Evolutionary conservation across 768 basidiomycete species (phyloP).

Genomic region (Chiua virens): DNA sequence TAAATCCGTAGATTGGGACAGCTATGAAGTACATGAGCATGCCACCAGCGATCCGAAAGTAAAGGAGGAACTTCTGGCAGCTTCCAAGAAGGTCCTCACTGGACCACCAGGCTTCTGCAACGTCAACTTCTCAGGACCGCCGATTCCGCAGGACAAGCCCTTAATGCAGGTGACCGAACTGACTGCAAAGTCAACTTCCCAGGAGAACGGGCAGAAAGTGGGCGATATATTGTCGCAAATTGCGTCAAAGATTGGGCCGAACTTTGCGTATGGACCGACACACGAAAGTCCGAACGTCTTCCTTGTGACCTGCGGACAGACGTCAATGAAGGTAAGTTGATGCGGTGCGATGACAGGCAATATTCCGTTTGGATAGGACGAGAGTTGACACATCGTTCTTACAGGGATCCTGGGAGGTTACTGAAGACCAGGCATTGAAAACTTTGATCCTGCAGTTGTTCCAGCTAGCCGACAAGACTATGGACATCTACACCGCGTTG

Average conservation of each 20-base stretch:
- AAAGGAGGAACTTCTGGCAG: neutral
- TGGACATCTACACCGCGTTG: too few relatives aligned
- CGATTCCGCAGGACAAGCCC: neutral
- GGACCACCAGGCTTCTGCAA: constrained; percentile 3
- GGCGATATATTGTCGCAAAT: constrained; percentile 9
- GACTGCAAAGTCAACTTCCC: constrained; percentile 15
- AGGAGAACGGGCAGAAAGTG: constrained; percentile 17
- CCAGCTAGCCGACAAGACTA: too few relatives aligned
- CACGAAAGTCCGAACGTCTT: constrained; percentile 23
- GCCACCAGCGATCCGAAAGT: neutral
- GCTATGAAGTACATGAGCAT: constrained; percentile 5
- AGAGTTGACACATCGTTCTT: too few relatives aligned
- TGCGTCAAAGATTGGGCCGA: constrained; percentile 6
- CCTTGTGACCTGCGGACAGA: constrained; percentile 21
- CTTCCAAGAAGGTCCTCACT: constrained; percentile 3
- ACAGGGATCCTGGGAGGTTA: constrained; percentile 17
- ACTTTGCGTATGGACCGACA: constrained; percentile 20
- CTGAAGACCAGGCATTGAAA: constrained; percentile 11
- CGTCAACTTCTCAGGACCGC: constrained; percentile 17
- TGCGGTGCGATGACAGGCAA: neutral
- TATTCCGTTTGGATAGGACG: too few relatives aligned
- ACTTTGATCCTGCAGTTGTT: neutral
- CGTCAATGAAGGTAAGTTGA: constrained; percentile 20
- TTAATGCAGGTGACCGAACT: constrained; percentile 8
- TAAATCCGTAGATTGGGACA: constrained; percentile 30